phyloP scores from a whole-genome alignment of 2,329 filamentous ascomycete genomes.

The Colletotrichum sp. region DNA sequence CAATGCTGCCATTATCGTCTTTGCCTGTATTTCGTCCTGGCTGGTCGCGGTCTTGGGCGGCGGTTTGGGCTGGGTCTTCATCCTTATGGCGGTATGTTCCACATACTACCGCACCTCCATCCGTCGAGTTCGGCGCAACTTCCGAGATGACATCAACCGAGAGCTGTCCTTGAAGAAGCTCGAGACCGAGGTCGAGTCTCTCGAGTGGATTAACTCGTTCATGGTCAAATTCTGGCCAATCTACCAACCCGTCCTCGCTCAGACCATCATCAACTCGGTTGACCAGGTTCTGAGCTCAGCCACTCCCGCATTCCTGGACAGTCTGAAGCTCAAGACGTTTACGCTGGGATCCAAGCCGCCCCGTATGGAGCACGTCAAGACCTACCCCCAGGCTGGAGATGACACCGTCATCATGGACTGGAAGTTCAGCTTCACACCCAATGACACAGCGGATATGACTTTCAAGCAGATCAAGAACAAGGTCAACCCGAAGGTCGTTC shows the following conservation, averaged over 20 bases:
- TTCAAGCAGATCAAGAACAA: constrained; percentile 90
- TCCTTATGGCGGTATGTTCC: constrained; percentile 89
- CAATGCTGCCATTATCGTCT: constrained; percentile 91
- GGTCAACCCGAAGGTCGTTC: constrained; percentile 94
- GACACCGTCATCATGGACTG: constrained; percentile 99
- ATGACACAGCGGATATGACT: constrained; percentile 91
- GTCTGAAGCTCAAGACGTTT: constrained; percentile 91
- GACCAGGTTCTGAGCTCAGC: constrained; percentile 95
- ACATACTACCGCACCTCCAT: constrained; percentile 98
- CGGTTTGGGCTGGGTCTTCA: constrained; percentile 89
- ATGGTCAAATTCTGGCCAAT: constrained; percentile 99
- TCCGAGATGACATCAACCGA: constrained; percentile 89
- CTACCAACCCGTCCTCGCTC: constrained; percentile 90
- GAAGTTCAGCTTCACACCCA: constrained; percentile 99
- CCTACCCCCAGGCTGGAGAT: constrained; percentile 93
- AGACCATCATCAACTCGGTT: constrained; percentile 91
- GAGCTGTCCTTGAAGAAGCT: constrained; percentile 87
- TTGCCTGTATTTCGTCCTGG: constrained; percentile 91
- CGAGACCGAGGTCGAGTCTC: constrained; percentile 87
- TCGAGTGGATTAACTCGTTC: constrained; percentile 99
- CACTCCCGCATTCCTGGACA: constrained; percentile 92
- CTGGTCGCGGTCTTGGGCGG: constrained; percentile 87
- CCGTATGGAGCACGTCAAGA: constrained; percentile 96
- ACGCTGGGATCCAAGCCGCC: constrained; percentile 94
- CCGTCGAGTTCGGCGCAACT: constrained; percentile 91